A percentile compares a stretch with the other conserved stretches of the same genome.
phyloP scores from a whole-genome alignment of 139 green algal species.

The Yamagishiella unicocca region DNA sequence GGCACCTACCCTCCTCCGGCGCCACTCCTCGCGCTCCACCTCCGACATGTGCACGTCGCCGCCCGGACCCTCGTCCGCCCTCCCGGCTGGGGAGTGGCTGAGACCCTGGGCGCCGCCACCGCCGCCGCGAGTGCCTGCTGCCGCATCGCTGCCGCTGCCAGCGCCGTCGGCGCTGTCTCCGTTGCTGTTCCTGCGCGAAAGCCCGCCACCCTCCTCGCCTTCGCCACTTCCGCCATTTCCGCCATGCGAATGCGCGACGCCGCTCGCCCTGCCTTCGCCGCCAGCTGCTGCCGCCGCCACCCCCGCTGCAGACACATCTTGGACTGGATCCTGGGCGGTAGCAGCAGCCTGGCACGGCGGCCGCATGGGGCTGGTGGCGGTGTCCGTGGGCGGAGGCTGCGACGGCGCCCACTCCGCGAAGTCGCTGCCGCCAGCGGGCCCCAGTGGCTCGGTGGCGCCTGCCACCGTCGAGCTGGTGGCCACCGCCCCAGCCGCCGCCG shows the following conservation, averaged over 20 bases:
- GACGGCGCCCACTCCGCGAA: background rate
- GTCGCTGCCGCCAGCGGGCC: background rate
- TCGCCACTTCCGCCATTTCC: background rate
- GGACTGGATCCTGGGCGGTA: too few species aligned
- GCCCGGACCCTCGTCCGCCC: background rate
- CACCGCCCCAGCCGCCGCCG: too few species aligned
- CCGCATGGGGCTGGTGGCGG: background rate
- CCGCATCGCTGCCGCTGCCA: background rate
- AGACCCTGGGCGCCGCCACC: background rate
- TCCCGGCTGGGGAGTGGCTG: background rate
- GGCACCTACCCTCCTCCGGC: background rate
- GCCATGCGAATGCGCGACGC: background rate
- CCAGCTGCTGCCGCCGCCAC: background rate
- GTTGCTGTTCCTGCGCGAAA: constrained; percentile 4
- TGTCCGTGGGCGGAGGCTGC: background rate
- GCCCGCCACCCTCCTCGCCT: background rate
- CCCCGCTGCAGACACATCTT: too few species aligned
- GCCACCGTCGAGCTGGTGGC: background rate
- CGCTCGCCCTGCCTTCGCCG: background rate
- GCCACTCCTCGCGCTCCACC: constrained; percentile 36
- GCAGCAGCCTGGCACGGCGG: background rate
- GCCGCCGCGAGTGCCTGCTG: background rate
- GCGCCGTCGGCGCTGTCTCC: background rate
- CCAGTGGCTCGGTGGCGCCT: background rate
- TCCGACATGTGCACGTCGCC: background rate